Base-by-base conservation (phyloP, 140 eudicot species). In the Anethum foeniculum region DNA sequence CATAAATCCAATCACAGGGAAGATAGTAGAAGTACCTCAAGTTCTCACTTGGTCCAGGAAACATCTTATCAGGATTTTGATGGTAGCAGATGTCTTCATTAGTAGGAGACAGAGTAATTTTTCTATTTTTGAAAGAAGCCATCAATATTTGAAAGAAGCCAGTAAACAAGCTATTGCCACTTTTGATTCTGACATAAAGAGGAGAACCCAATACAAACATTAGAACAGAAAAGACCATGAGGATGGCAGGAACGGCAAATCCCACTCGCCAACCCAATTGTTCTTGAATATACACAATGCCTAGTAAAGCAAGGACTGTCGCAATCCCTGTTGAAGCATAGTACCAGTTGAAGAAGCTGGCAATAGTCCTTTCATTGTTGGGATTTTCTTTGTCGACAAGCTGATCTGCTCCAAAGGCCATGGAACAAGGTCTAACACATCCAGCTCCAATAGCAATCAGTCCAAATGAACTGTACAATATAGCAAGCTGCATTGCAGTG, bases 321-420 rank as follows among this genome's bases (percentile, higher is more conserved):
- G 93, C 83, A 62, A 87, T 7, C 19, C 87, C 78, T 21, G 79
- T 38, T 30, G 89, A 52, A 5, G 88, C 88, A 21, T 87, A 89
- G 80, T 87, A 89, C 93, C 91, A 89, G 54, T 87, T 85, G 44
- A 87, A 87, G 85, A 87, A 89, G 83, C 91, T 87, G 14, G 86
- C 84, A 7, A 85, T 48, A 85, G 79, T 77, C 83, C 87, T 82
- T 23, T 83, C 88, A 58, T 82, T 85, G 81, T 90, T 54, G 9
- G 76, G 84, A 67, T 77, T 72, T 38, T 39, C 86, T 77, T 82
- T 65, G 64, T 80, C 71, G 58, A 77, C 74, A 7, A 85, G 72
- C 71, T 89, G 93, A 86, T 89, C 93, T 36, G 88, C 93, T 38
- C 91, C 91, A 30, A 89, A 89, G 43, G 91, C 91, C 44, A 87